Evolutionary conservation across 305 asterid species (phyloP).

Genomic region (Fraxinus latifolia): DNA sequence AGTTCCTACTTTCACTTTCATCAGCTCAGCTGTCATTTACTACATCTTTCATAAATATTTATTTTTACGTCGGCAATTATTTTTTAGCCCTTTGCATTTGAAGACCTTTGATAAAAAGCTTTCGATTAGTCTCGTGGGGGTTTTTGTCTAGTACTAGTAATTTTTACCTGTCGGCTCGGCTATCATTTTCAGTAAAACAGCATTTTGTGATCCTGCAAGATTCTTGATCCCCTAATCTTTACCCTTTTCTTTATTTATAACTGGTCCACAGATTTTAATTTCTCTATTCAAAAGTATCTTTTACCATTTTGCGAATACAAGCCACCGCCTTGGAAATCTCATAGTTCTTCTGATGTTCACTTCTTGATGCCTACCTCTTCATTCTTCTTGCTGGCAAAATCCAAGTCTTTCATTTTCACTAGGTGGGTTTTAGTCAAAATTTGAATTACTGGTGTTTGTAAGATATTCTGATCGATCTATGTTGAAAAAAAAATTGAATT

Average conservation of each 20-base stretch:
- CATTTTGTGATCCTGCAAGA: constrained; percentile 62
- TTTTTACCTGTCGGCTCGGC: constrained; percentile 33
- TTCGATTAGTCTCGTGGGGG: constrained; percentile 46
- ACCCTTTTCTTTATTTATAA: constrained; percentile 35
- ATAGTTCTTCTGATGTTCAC: constrained; percentile 15
- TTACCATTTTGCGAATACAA: constrained; percentile 33
- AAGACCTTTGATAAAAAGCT: constrained; percentile 29
- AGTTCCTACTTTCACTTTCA: constrained; percentile 55
- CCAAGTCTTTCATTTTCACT: background rate
- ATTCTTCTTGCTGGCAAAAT: background rate
- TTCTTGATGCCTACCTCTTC: constrained; percentile 9
- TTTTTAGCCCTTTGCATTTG: constrained; percentile 16
- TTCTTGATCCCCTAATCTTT: constrained; percentile 47
- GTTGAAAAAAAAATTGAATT: background rate
- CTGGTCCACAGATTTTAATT: constrained; percentile 45
- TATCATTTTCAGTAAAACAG: constrained; percentile 40
- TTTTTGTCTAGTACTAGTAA: constrained; percentile 29
- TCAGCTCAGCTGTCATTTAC: constrained; percentile 27
- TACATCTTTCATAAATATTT: constrained; percentile 29
- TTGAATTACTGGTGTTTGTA: background rate
- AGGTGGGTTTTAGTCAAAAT: background rate
- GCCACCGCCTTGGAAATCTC: constrained; percentile 35
- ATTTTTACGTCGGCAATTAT: constrained; percentile 17
- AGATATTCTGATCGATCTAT: background rate
- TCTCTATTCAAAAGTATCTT: constrained; percentile 26